Percentiles rank a stretch among this genome's conserved stretches.
These are phyloP conservation scores for Adansonia digitata DNA, from an alignment of 345 rosid genomes.

Conservation along the genomic window DNA sequence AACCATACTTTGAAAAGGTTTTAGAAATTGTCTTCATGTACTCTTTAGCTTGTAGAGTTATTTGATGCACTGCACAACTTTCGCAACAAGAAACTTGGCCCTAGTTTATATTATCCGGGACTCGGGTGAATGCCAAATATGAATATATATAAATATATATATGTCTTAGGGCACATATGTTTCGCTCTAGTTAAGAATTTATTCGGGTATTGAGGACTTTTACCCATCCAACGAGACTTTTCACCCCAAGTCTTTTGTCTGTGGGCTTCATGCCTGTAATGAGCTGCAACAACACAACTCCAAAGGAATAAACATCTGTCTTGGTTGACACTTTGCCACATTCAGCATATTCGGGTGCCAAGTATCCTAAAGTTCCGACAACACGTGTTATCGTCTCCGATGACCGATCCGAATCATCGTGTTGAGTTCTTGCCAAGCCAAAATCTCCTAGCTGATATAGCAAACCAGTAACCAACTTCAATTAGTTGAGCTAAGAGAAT, in stretches of 20 bases:
- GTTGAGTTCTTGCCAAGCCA: conserved; percentile 53
- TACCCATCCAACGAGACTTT: conserved; percentile 75
- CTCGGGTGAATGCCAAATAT: background rate
- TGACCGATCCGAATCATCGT: conserved; percentile 39
- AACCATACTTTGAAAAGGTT: no score
- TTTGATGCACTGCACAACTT: background rate
- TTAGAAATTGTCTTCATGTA: background rate
- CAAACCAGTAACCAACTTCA: background rate
- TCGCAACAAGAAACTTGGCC: background rate
- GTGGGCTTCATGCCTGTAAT: conserved; percentile 59
- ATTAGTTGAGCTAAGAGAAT: background rate
- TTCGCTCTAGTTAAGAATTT: background rate
- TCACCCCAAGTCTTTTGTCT: conserved; percentile 51
- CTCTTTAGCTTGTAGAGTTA: background rate
- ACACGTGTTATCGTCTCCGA: conserved; percentile 51
- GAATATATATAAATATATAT: no score
- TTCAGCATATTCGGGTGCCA: conserved; percentile 72
- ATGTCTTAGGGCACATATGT: no score
- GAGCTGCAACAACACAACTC: conserved; percentile 58
- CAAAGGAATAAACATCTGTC: conserved; percentile 65
- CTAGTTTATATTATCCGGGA: background rate
- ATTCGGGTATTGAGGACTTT: background rate
- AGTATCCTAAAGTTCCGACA: conserved; percentile 34
- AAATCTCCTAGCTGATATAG: conserved; percentile 55
- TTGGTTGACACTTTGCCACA: conserved; percentile 56